Conservation (phyloP, 2,329 filamentous ascomycete species). For the Monilinia fructicola region DNA sequence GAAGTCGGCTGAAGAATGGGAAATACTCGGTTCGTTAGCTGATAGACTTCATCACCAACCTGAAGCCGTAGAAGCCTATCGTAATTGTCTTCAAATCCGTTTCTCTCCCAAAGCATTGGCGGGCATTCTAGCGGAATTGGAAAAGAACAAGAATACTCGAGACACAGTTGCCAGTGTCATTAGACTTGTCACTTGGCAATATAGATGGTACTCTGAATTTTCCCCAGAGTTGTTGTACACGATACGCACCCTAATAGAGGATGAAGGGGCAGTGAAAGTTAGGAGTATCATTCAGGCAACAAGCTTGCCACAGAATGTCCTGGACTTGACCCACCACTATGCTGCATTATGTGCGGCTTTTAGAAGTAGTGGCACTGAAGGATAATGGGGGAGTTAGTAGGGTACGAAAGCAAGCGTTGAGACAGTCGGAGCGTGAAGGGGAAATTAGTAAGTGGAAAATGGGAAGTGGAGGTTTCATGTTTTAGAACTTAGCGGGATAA, state of each 20-base stretch:
- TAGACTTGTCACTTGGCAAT: constrained; percentile 93
- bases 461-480: constrained; percentile 18
- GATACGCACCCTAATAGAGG: constrained; percentile 90
- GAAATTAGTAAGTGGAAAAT: not conserved
- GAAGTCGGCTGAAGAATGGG: constrained; percentile 96
- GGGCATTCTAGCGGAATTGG: constrained; percentile 78
- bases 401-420: not conserved
- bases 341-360: constrained; percentile 93
- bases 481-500: constrained; percentile 19
- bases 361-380: constrained; percentile 71
- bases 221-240: constrained; percentile 86
- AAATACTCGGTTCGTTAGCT: constrained; percentile 90
- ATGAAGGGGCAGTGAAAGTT: constrained; percentile 96
- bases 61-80: constrained; percentile 90
- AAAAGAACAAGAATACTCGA: constrained; percentile 74
- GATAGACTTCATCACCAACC: constrained; percentile 89
- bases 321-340: constrained; percentile 95
- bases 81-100: constrained; percentile 78
- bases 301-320: constrained; percentile 85
- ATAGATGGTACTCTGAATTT: constrained; percentile 99
- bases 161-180: constrained; percentile 85
- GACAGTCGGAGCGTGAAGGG: not conserved
- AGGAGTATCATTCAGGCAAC: constrained; percentile 96
- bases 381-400: constrained; percentile 24
- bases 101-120: constrained; percentile 92